These are phyloP conservation scores for Penicillium italicum DNA, from an alignment of 2,329 filamentous ascomycete species.

Conservation along the genomic window DNA sequence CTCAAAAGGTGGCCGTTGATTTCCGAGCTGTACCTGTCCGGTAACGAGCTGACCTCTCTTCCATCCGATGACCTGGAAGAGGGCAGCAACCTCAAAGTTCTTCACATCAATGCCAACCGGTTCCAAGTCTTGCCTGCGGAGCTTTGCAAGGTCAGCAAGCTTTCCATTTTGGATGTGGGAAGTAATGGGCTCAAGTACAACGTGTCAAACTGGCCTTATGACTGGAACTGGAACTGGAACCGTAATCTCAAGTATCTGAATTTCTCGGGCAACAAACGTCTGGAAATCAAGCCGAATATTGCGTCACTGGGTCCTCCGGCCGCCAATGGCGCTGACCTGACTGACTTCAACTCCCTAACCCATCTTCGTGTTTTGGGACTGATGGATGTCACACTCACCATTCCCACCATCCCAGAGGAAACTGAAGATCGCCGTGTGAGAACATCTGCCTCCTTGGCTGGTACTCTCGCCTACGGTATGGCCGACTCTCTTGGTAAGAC, in stretches of 20 bases:
- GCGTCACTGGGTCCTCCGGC: conserved; percentile 52
- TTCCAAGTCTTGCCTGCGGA: conserved; percentile 96
- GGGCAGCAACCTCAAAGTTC: conserved; percentile 76
- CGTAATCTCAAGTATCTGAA: conserved; percentile 93
- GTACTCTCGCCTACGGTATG: conserved; percentile 92
- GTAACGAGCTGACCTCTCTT: conserved; percentile 86
- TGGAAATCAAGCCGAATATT: conserved; percentile 76
- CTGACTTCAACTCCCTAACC: conserved; percentile 80
- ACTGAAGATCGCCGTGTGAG: conserved; percentile 91
- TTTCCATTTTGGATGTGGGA: conserved; percentile 88
- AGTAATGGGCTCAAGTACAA: conserved; percentile 98
- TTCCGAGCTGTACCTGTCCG: conserved; percentile 88
- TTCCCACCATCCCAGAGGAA: conserved; percentile 89
- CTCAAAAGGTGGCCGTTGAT: conserved; percentile 87
- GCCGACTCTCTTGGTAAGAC: conserved; percentile 89
- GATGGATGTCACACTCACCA: conserved; percentile 96
- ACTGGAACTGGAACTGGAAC: conserved; percentile 99
- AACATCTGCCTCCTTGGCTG: conserved; percentile 92
- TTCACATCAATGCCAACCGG: conserved; percentile 96
- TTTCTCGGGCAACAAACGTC: conserved; percentile 89
- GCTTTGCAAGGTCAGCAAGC: conserved; percentile 86
- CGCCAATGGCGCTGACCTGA: conserved; percentile 65
- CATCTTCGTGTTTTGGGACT: conserved; percentile 85
- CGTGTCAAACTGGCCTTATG: conserved; percentile 97
- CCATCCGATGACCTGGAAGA: conserved; percentile 94